These are phyloP conservation scores for Lactarius psammicola DNA, from an alignment of 768 basidiomycete genomes.

Conservation along the genomic window DNA sequence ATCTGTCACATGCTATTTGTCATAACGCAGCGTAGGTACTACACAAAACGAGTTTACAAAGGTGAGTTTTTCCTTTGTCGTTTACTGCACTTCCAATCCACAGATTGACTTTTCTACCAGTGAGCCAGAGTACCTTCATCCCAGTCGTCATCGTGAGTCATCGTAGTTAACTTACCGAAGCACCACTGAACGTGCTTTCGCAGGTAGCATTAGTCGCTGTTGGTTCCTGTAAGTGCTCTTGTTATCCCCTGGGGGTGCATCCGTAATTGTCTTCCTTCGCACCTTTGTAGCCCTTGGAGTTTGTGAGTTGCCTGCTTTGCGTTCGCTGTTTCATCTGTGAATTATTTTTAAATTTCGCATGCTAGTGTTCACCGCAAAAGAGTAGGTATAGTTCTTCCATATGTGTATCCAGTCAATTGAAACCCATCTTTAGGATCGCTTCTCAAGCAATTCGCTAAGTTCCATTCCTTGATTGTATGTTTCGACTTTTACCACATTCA, in stretches of 20 bases:
- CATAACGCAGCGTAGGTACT: background rate
- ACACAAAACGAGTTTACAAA: background rate
- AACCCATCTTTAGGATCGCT: background rate
- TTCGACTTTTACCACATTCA: background rate
- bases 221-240: background rate
- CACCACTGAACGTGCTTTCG: background rate
- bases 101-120: background rate
- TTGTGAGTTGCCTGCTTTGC: background rate
- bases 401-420: background rate
- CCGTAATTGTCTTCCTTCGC: background rate
- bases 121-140: background rate
- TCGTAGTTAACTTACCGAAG: background rate
- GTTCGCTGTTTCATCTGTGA: background rate
- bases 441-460: background rate
- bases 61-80: background rate
- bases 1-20: background rate
- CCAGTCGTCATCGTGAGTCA: background rate
- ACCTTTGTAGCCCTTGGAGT: background rate
- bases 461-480: background rate
- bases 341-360: background rate
- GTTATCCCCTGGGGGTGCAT: background rate
- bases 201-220: background rate
- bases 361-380: background rate
- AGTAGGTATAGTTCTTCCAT: background rate
- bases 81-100: background rate